phyloP scores from a whole-genome alignment of 352 stramenopile genomes.

The Plasmopara viticola region DNA sequence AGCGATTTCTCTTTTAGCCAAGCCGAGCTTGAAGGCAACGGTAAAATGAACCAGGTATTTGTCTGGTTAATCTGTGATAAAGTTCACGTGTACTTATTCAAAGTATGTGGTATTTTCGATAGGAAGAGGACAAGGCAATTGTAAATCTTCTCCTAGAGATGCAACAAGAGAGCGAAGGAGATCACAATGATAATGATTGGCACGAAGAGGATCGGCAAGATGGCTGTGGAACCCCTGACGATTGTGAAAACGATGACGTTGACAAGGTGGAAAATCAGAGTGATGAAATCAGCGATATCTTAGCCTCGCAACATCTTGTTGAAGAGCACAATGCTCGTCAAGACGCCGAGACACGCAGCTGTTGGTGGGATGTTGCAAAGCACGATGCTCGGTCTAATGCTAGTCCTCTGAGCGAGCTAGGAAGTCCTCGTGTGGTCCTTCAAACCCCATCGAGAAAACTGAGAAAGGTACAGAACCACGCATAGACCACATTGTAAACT shows the following conservation, averaged over 20 bases:
- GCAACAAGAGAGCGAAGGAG: slow-evolving; percentile 26
- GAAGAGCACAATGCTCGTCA: slow-evolving; percentile 14
- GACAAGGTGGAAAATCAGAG: slow-evolving; percentile 17
- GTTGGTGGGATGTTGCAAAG: slow-evolving; percentile 56
- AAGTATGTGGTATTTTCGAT: not conserved
- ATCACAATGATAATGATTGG: slow-evolving; percentile 9
- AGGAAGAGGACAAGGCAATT: slow-evolving; percentile 45
- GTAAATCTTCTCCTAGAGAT: slow-evolving; percentile 43
- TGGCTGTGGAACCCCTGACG: slow-evolving; percentile 13
- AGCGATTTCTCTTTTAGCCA: slow-evolving; percentile 56
- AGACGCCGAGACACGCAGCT: slow-evolving; percentile 5
- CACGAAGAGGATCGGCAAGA: slow-evolving; percentile 17
- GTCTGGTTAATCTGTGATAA: not conserved
- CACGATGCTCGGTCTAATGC: slow-evolving; percentile 17
- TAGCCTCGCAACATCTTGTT: slow-evolving; percentile 45
- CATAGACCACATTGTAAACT: not conserved
- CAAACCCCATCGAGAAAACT: slow-evolving; percentile 9
- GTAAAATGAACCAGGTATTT: slow-evolving; percentile 14
- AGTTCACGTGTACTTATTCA: not conserved
- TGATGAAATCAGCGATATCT: slow-evolving; percentile 61
- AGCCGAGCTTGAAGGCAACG: slow-evolving; percentile 11
- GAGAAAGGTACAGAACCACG: slow-evolving; percentile 23
- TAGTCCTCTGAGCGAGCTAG: slow-evolving; percentile 43
- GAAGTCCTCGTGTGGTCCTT: slow-evolving; percentile 35
- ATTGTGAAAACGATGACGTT: slow-evolving; percentile 18